Percentiles rank a stretch among this genome's conserved stretches.
Evolutionary conservation across 2,329 filamentous ascomycete genomes (phyloP).

Genomic region (Neoscytalidium dimidiatum): DNA sequence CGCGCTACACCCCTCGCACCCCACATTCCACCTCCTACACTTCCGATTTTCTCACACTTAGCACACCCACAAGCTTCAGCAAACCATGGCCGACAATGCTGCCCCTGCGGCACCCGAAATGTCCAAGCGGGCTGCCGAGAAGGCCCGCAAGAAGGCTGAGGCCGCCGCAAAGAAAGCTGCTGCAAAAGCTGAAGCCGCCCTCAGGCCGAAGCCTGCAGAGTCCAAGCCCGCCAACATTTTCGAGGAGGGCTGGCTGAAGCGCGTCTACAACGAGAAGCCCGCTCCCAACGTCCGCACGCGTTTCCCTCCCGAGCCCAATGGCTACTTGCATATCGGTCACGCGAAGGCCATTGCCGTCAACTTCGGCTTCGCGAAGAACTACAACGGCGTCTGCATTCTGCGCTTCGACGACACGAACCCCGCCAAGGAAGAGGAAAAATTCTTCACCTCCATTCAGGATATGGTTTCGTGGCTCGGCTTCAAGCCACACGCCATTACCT

Average conservation of each 20-base stretch:
- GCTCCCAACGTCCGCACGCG: slow-evolving; percentile 49
- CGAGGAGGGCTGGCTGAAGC: slow-evolving; percentile 52
- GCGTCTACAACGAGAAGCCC: slow-evolving; percentile 53
- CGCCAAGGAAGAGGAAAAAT: slow-evolving; percentile 86
- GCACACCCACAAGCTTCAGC: background rate
- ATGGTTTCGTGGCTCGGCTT: slow-evolving; percentile 88
- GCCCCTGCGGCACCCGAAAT: slow-evolving; percentile 15
- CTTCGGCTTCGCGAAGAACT: slow-evolving; percentile 87
- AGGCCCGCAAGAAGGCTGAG: slow-evolving; percentile 52
- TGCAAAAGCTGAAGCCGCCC: slow-evolving; percentile 43
- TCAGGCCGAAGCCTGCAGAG: slow-evolving; percentile 39
- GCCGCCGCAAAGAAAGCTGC: slow-evolving; percentile 45
- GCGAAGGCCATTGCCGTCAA: slow-evolving; percentile 95
- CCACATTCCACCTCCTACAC: background rate
- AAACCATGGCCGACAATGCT: slow-evolving; percentile 12
- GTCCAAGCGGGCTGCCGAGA: slow-evolving; percentile 52
- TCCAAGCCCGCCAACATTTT: slow-evolving; percentile 43
- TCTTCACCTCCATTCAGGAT: slow-evolving; percentile 86
- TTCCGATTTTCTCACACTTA: background rate
- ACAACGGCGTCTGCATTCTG: slow-evolving; percentile 75
- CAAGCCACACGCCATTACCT: slow-evolving; percentile 74
- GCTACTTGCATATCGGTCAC: slow-evolving; percentile 90
- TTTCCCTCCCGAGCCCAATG: slow-evolving; percentile 71
- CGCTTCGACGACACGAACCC: slow-evolving; percentile 96
- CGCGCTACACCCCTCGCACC: slow-evolving; percentile 5